Base-by-base conservation (phyloP, 1,284 basidiomycete species). In the Moesziomyces antarcticus region DNA sequence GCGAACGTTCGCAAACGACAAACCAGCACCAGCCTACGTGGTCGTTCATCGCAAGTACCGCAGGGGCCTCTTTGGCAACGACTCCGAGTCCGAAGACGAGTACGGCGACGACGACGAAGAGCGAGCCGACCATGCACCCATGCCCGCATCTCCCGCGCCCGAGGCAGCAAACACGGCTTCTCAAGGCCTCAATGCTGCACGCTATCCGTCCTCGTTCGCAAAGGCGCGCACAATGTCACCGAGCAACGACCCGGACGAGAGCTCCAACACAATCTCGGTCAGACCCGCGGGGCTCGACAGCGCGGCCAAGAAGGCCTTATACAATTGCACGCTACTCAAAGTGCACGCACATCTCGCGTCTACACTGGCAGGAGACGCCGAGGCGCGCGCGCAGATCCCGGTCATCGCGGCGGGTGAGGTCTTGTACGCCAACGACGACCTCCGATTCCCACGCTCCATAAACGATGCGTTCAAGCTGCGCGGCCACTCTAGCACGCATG, bases 241-340 rank as follows among this genome's bases (percentile, higher is more conserved):
- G 11, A 51, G 30, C 54, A 57, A 55, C 40, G 59, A 66, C 0
- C 44, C 18, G 24, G 18, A 50, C 14, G 35, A 37, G 7, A 37
- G 35, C 35, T 37, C 35, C 35, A 18, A 18, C 4, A 37, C 48
- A 5, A 30, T n/a, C 5, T 14, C 50, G 22, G 33, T 33, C 24
- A 51, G 63, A 27, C 45, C 47, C 11, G 41, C 50, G 1, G 79
- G 79, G 4, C 68, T 81, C 24, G 68, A 75, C 42, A 63, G 75
- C 2, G 66, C 69, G 16, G 70, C 73, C 14, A 81, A 78, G 55
- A 70, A 69, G n/a, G 73, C 79, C 3, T 53, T 79, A 5, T 79
- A 81, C 62, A 69, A 73, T 16, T 78, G 78, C 57, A 81, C 79
- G 1, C 54, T 81, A 24, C 71, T 78, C 60, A 81, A 81, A 54